A percentile compares a stretch with the other conserved stretches of the same genome.
Evolutionary conservation across 208 protist genomes (phyloP).

Genomic region (Trypanosoma cruzi): DNA sequence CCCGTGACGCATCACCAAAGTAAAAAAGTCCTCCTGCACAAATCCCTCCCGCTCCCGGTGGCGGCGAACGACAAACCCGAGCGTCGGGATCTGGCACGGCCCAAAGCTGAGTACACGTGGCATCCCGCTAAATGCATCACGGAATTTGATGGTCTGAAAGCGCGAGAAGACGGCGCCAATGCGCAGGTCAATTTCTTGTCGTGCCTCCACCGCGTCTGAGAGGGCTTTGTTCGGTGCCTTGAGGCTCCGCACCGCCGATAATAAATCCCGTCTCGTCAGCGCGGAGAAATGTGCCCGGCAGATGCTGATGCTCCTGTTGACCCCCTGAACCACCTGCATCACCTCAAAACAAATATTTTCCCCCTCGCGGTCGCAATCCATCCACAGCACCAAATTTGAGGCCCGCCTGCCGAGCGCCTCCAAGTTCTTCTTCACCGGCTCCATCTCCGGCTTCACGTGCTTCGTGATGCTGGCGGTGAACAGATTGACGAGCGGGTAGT

Average conservation of each 20-base stretch:
- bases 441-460: slow-evolving; percentile 69
- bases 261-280: slow-evolving; percentile 86
- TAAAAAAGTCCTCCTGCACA: slow-evolving; percentile 81
- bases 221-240: slow-evolving; percentile 84
- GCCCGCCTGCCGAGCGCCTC: slow-evolving; percentile 61
- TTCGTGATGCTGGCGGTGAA: slow-evolving; percentile 91
- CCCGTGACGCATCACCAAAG: slow-evolving; percentile 57
- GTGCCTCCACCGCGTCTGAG: slow-evolving; percentile 94
- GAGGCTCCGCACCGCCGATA: slow-evolving; percentile 81
- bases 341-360: slow-evolving; percentile 99
- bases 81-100: slow-evolving; percentile 96
- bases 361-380: slow-evolving; percentile 97
- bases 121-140: slow-evolving; percentile 69
- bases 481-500: slow-evolving; percentile 85
- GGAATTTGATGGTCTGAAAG: slow-evolving; percentile 89
- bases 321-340: slow-evolving; percentile 61
- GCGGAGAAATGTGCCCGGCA: slow-evolving; percentile 94
- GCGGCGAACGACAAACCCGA: slow-evolving; percentile 93
- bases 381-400: slow-evolving; percentile 92
- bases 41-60: slow-evolving; percentile 89
- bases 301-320: slow-evolving; percentile 49
- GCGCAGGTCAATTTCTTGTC: slow-evolving; percentile 96
- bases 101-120: slow-evolving; percentile 91
- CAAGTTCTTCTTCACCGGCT: slow-evolving; percentile 81
- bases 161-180: slow-evolving; percentile 96